These are phyloP conservation scores for Globisporangium paroecandrum DNA, from an alignment of 352 stramenopile species.

Conservation along the genomic window DNA sequence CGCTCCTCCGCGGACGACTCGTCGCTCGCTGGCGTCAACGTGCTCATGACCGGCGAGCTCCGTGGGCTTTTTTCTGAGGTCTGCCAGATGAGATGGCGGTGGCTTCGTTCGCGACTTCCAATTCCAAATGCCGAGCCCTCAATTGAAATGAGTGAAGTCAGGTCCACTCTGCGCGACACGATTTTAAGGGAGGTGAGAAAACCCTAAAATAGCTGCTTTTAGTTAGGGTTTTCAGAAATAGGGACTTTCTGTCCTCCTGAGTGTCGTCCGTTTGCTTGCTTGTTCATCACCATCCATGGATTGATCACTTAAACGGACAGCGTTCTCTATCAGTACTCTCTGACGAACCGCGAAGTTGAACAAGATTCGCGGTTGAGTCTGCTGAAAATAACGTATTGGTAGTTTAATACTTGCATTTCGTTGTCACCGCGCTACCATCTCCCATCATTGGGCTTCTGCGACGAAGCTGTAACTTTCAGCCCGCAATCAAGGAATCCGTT, in stretches of 20 bases:
- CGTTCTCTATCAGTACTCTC: background rate
- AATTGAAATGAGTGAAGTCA: conserved; percentile 1
- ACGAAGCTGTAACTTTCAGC: background rate
- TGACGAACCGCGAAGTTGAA: background rate
- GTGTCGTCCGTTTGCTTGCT: background rate
- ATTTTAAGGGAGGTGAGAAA: background rate
- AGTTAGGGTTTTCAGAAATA: background rate
- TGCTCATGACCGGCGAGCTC: background rate
- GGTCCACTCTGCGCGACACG: background rate
- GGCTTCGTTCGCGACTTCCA: conserved; percentile 3
- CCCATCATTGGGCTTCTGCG: background rate
- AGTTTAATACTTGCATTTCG: too few species aligned
- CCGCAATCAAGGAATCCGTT: background rate
- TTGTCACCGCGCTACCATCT: background rate
- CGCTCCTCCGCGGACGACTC: conserved; percentile 6
- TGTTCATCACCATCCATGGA: background rate
- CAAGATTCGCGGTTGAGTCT: background rate
- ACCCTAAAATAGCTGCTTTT: background rate
- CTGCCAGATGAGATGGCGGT: background rate
- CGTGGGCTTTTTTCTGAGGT: background rate
- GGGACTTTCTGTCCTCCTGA: background rate
- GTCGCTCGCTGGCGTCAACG: background rate
- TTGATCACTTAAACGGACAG: background rate
- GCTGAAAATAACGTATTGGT: too few species aligned
- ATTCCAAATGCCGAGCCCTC: background rate